A percentile compares a stretch with the other conserved stretches of the same genome.
These are phyloP conservation scores for Cladophialophora psammophila DNA, from an alignment of 2,329 filamentous ascomycete genomes.

Conservation along the genomic window DNA sequence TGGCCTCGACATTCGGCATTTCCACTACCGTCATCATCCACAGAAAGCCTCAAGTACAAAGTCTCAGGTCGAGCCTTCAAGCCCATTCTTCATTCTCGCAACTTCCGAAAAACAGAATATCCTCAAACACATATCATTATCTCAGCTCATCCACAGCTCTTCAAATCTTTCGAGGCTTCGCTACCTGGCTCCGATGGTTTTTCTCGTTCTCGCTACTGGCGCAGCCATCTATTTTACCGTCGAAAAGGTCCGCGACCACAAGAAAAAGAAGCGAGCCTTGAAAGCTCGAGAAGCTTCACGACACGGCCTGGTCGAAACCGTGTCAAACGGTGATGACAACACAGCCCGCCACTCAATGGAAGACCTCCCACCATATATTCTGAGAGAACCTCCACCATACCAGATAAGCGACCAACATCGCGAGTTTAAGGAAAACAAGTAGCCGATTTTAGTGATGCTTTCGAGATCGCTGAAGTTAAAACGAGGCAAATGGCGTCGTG, in stretches of 20 bases:
- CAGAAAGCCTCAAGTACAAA: neutral
- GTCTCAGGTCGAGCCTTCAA: neutral
- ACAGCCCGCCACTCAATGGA: neutral
- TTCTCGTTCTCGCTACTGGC: constrained; percentile 20
- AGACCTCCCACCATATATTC: neutral
- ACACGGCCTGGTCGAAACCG: neutral
- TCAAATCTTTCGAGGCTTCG: neutral
- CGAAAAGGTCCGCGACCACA: constrained; percentile 25
- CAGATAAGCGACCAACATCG: neutral
- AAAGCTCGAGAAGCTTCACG: constrained; percentile 21
- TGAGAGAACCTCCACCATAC: neutral
- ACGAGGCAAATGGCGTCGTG: too few relatives aligned
- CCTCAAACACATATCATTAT: too few relatives aligned
- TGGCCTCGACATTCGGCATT: neutral
- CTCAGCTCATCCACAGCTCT: too few relatives aligned
- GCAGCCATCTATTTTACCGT: constrained; percentile 23
- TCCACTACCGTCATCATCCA: too few relatives aligned
- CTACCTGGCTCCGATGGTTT: constrained; percentile 22
- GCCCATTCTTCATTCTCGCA: neutral
- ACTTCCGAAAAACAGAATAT: too few relatives aligned
- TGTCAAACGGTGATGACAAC: neutral
- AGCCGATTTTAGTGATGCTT: neutral
- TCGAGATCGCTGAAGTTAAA: too few relatives aligned
- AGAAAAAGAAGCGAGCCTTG: constrained; percentile 24
- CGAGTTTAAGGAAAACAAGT: neutral